phyloP scores from a whole-genome alignment of 148 eudicot species.

The Vaccinium darrowii region DNA sequence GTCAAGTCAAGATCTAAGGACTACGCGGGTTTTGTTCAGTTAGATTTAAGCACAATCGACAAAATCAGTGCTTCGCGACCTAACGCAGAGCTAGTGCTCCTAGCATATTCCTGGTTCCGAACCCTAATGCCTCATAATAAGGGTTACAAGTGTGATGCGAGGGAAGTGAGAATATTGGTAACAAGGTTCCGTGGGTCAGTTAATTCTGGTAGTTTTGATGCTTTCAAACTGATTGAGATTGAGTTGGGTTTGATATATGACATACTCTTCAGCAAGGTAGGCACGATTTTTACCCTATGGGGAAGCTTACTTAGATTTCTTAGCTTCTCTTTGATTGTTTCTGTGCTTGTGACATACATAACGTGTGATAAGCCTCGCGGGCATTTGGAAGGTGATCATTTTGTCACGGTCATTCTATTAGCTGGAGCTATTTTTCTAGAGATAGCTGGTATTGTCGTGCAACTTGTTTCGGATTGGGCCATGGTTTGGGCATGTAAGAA shows the following conservation, averaged over 20 bases:
- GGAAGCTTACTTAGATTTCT: neutral
- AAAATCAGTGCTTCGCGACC: neutral
- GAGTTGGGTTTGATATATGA: neutral
- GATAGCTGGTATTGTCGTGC: neutral
- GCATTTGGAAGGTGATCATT: neutral
- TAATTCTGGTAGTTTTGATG: neutral
- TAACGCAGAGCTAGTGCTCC: neutral
- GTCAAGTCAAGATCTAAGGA: neutral
- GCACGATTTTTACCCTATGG: neutral
- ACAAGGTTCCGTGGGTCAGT: neutral
- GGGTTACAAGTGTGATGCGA: too few relatives aligned
- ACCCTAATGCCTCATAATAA: constrained; percentile 7
- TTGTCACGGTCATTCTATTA: neutral
- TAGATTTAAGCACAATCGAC: neutral
- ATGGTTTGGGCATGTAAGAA: neutral
- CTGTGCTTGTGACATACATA: neutral
- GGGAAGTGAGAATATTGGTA: neutral
- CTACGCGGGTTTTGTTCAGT: neutral
- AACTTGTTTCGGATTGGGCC: neutral
- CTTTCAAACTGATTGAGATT: neutral
- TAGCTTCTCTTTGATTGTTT: constrained; percentile 1
- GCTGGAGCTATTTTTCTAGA: neutral
- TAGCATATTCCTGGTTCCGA: neutral
- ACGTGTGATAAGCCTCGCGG: neutral
- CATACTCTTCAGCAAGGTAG: neutral